A percentile compares a stretch with the other conserved stretches of the same genome.
Evolutionary conservation across 1,139 yeast species (phyloP).

Genomic region (Lodderomyces parapsilosis): DNA sequence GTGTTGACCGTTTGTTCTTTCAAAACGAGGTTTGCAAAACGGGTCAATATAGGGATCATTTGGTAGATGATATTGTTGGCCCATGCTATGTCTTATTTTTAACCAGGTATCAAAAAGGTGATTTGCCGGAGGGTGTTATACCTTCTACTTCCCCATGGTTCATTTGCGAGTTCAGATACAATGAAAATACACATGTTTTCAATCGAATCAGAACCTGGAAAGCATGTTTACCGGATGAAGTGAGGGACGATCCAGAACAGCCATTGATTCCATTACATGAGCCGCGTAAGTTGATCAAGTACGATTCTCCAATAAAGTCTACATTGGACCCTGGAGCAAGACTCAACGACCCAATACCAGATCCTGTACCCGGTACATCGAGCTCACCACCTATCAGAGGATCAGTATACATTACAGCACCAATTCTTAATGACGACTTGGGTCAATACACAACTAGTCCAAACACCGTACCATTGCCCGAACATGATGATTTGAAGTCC

Average conservation of each 20-base stretch:
- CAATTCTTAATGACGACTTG: constrained; percentile 72
- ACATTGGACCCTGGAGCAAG: constrained; percentile 73
- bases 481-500: constrained; percentile 53
- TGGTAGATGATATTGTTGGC: constrained; percentile 83
- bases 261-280: constrained; percentile 56
- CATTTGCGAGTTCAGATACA: constrained; percentile 92
- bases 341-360: constrained; percentile 73
- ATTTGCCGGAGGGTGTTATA: constrained; percentile 67
- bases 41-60: constrained; percentile 94
- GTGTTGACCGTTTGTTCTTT: constrained; percentile 83
- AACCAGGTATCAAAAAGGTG: constrained; percentile 92
- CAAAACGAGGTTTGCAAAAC: constrained; percentile 95
- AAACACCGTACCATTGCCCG: constrained; percentile 51
- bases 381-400: constrained; percentile 91
- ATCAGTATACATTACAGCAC: constrained; percentile 77
- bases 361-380: constrained; percentile 71
- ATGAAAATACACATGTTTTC: constrained; percentile 84
- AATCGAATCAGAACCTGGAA: constrained; percentile 97
- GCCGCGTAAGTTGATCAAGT: constrained; percentile 68
- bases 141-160: constrained; percentile 80
- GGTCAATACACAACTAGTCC: constrained; percentile 66
- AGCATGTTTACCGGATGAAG: constrained; percentile 96
- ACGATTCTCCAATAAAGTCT: constrained; percentile 80
- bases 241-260: constrained; percentile 81
- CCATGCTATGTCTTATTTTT: constrained; percentile 94